Conservation (phyloP, 768 basidiomycete species). For the Suillus paluster region DNA sequence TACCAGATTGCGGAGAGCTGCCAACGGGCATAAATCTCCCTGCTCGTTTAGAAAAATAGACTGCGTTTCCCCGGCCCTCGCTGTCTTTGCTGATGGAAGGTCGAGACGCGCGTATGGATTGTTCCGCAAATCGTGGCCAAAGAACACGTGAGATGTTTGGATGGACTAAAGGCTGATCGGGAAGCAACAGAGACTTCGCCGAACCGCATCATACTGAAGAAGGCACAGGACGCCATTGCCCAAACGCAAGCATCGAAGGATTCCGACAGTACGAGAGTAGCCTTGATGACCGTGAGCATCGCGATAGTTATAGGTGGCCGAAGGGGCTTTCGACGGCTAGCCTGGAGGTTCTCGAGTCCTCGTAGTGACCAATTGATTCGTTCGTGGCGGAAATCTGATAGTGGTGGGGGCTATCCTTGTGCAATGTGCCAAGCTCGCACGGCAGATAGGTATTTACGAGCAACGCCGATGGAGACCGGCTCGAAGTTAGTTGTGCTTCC, state of each 20-base stretch:
- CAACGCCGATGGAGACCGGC: not conserved
- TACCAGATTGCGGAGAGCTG: too few species aligned
- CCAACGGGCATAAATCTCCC: too few species aligned
- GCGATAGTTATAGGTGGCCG: slow-evolving; percentile 15
- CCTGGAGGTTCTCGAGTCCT: too few species aligned
- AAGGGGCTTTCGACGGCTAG: too few species aligned
- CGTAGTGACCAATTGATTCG: too few species aligned
- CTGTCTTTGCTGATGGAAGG: slow-evolving; percentile 43
- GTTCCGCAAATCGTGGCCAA: slow-evolving; percentile 29
- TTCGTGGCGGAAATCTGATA: too few species aligned
- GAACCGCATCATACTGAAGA: slow-evolving; percentile 45
- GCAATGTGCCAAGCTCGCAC: too few species aligned
- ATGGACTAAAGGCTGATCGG: slow-evolving; percentile 20
- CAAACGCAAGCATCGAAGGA: slow-evolving; percentile 47
- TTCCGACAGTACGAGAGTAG: slow-evolving; percentile 23
- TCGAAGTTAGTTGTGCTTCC: too few species aligned
- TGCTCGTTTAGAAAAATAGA: too few species aligned
- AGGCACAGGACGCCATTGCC: slow-evolving; percentile 40
- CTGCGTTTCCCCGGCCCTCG: too few species aligned
- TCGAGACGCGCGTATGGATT: slow-evolving; percentile 32
- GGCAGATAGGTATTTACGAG: too few species aligned
- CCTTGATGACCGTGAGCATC: slow-evolving; percentile 32
- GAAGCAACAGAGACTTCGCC: slow-evolving; percentile 39
- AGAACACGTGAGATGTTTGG: slow-evolving; percentile 27
- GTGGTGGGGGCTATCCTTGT: too few species aligned